phyloP scores from a whole-genome alignment of 176 grass and related monocot genomes.

The Thinopyrum elongatum region DNA sequence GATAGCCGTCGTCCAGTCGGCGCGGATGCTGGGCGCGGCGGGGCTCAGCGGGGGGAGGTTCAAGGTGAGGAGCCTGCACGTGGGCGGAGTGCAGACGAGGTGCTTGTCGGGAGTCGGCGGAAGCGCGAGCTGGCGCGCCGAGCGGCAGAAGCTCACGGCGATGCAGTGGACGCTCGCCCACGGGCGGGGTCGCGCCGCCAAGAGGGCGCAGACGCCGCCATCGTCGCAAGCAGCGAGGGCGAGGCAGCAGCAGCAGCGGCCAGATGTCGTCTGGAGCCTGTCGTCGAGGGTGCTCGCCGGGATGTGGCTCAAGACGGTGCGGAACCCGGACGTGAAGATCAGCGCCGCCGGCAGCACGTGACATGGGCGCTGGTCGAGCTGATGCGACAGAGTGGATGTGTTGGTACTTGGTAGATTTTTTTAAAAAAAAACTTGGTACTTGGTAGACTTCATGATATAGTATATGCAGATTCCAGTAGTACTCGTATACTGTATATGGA shows the following conservation, averaged over 20 bases:
- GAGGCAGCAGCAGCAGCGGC: constrained; percentile 36
- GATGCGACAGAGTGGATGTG: neutral
- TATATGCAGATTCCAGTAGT: neutral
- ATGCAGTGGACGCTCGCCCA: constrained; percentile 75
- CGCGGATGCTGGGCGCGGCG: constrained; percentile 24
- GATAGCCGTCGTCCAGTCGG: constrained; percentile 65
- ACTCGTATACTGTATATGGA: neutral
- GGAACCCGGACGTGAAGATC: constrained; percentile 80
- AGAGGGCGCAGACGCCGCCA: constrained; percentile 21
- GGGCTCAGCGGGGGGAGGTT: constrained; percentile 43
- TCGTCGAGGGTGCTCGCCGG: constrained; percentile 78
- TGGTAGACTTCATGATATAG: neutral
- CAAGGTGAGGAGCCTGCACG: constrained; percentile 72
- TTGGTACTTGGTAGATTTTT: neutral
- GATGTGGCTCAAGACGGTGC: constrained; percentile 80
- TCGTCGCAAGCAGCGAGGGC: constrained; percentile 12
- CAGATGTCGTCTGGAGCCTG: constrained; percentile 76
- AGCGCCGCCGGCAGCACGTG: neutral
- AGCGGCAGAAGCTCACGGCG: constrained; percentile 80
- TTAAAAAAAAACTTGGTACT: too few species aligned
- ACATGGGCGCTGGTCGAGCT: neutral
- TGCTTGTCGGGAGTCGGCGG: constrained; percentile 28
- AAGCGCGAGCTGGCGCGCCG: constrained; percentile 42
- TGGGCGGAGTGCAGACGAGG: constrained; percentile 68
- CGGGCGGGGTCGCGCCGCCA: constrained; percentile 40